Evolutionary conservation across 2,329 filamentous ascomycete species (phyloP).

Genomic region (Taxawa tesnikishii): DNA sequence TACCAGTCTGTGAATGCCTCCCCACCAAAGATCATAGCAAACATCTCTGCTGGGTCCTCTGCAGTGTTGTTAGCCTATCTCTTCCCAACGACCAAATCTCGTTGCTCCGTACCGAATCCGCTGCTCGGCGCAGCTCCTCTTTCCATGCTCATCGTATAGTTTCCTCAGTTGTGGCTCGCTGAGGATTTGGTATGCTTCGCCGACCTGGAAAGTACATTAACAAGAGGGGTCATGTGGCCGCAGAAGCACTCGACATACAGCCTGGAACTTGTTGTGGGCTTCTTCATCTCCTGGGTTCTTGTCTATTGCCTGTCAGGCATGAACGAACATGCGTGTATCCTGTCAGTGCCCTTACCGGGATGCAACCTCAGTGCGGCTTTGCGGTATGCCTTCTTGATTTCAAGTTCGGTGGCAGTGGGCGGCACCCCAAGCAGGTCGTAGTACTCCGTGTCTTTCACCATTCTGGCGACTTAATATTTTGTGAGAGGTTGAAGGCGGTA

Average conservation of each 20-base stretch:
- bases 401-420: conserved; percentile 74
- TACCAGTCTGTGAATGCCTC: conserved; percentile 84
- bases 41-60: conserved; percentile 93
- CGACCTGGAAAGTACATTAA: conserved; percentile 34
- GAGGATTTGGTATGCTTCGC: conserved; percentile 68
- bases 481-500: too few relatives aligned
- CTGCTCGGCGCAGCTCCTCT: conserved; percentile 82
- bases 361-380: conserved; percentile 79
- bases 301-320: too few relatives aligned
- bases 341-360: conserved; percentile 43
- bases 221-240: background rate
- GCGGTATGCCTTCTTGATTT: conserved; percentile 95
- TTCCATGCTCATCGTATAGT: conserved; percentile 94
- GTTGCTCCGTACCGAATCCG: conserved; percentile 60
- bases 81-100: conserved; percentile 5
- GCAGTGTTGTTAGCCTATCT: conserved; percentile 10
- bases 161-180: conserved; percentile 77
- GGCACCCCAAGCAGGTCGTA: conserved; percentile 79
- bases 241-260: conserved; percentile 38
- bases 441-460: conserved; percentile 57
- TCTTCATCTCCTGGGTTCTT: conserved; percentile 96
- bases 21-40: conserved; percentile 94
- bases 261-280: conserved; percentile 89
- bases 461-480: too few relatives aligned
- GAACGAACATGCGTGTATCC: conserved; percentile 7